Conservation (phyloP, 495 filamentous ascomycete species). For the Aspergillus wentii region DNA sequence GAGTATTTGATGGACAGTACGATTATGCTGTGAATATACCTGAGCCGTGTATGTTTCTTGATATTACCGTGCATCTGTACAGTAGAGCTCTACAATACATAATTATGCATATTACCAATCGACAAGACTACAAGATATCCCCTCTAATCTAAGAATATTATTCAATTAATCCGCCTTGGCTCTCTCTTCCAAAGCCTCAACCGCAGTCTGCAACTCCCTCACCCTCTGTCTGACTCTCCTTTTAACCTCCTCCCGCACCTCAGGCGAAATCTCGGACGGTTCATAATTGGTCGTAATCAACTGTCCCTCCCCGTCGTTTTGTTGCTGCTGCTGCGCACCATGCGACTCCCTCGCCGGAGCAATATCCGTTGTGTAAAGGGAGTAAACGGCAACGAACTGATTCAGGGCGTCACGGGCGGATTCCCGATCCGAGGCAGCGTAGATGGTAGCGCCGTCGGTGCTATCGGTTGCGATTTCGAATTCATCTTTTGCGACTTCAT, state of each 20-base stretch:
- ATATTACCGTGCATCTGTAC: no score
- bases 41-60: no score
- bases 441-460: conserved; percentile 38
- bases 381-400: conserved; percentile 30
- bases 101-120: no score
- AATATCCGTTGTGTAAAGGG: conserved; percentile 26
- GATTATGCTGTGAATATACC: no score
- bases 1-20: conserved; percentile 2
- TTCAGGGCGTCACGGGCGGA: conserved; percentile 40
- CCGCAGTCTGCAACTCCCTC: conserved; percentile 38
- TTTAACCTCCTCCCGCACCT: conserved; percentile 31
- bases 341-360: conserved; percentile 5
- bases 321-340: background rate
- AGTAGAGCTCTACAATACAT: background rate
- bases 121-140: background rate
- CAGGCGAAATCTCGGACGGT: conserved; percentile 19
- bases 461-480: conserved; percentile 45
- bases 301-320: conserved; percentile 4
- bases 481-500: conserved; percentile 41
- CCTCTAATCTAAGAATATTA: background rate
- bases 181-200: conserved; percentile 38
- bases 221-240: conserved; percentile 37
- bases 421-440: conserved; percentile 43
- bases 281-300: conserved; percentile 30
- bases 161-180: conserved; percentile 24